Base-by-base conservation (phyloP, 2,329 filamentous ascomycete species). In the Clonostachys solani region DNA sequence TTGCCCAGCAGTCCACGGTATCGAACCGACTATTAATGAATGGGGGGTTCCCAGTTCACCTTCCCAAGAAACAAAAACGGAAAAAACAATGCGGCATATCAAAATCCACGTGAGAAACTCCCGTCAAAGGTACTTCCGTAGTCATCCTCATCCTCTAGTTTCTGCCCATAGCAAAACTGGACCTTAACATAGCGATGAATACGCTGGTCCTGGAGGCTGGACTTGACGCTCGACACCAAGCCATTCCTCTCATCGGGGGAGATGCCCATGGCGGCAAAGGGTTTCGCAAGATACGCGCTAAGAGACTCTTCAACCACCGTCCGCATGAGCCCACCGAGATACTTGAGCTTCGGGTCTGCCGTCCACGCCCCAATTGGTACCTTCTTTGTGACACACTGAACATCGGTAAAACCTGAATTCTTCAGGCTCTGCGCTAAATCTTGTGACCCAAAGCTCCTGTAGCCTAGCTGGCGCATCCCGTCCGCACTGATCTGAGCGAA, bases 311-410 rank as follows among this genome's bases (percentile, higher is more conserved):
- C 50, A 12, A 74, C 60, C 33, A 67, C 66, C 10, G 66, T 63
- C 47, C 69, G 65, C 67, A 72, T 73, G 49, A 75, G 66, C 33
- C 69, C 56, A 4, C 74, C 74, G 2, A 73, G 57, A 5, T 66
- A 63, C 45, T 71, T 66, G 23, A 70, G 56, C 6, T 54, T 50
- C 57, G 63, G 63, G 48, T 75, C 70, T 34, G 58, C 59, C 13
- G 71, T 54, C 74, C 73, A 77, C 3, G 63, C 57, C 1, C 71
- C 72, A 40, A 77, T 63, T n/a, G 74, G 72, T 4, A 75, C 65
- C 49, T 69, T 70, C 50, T 70, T 66, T 17, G 68, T 63, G 45
- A 66, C 60, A 45, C 68, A 61, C 8, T 65, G 62, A 7, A 77
- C 62, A 49, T 73, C 68, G 29, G 61, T 61, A 53, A 75, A 79